These are phyloP conservation scores for Plasmodium falciparum DNA, from an alignment of 169 alveolate species.

Conservation along the genomic window DNA sequence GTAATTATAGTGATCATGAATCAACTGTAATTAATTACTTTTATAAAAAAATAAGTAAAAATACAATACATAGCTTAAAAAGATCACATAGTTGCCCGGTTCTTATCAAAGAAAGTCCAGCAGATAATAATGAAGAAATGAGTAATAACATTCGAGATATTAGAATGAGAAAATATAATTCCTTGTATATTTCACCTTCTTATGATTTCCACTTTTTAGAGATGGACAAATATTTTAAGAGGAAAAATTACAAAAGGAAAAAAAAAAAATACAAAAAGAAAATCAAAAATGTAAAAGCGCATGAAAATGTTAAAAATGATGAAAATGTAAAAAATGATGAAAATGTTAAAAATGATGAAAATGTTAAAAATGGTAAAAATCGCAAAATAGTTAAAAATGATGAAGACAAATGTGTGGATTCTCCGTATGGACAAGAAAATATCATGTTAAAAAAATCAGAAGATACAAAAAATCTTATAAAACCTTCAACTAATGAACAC, in stretches of 20 bases:
- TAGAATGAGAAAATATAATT: neutral
- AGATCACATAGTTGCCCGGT: slow-evolving; percentile 63
- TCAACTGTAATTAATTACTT: slow-evolving; percentile 59
- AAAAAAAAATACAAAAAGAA: slow-evolving; percentile 1
- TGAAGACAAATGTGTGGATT: too few relatives aligned
- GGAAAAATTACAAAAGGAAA: neutral
- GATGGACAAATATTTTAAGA: too few relatives aligned
- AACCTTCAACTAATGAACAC: too few relatives aligned
- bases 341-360: neutral
- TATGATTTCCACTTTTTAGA: neutral
- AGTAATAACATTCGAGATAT: neutral
- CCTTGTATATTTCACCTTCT: neutral
- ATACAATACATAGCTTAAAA: slow-evolving; percentile 11
- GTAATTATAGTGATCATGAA: slow-evolving; percentile 63
- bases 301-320: neutral
- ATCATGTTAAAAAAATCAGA: too few relatives aligned
- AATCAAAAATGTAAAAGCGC: neutral
- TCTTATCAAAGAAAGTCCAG: neutral
- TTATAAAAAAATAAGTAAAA: slow-evolving; percentile 52
- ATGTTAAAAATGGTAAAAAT: too few relatives aligned
- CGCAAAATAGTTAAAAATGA: too few relatives aligned
- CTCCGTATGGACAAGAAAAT: too few relatives aligned
- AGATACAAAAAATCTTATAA: too few relatives aligned
- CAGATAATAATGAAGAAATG: neutral
- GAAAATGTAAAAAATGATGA: neutral